Base-by-base conservation (phyloP, 2,329 filamentous ascomycete genomes). In the Aspergillus terreus region DNA sequence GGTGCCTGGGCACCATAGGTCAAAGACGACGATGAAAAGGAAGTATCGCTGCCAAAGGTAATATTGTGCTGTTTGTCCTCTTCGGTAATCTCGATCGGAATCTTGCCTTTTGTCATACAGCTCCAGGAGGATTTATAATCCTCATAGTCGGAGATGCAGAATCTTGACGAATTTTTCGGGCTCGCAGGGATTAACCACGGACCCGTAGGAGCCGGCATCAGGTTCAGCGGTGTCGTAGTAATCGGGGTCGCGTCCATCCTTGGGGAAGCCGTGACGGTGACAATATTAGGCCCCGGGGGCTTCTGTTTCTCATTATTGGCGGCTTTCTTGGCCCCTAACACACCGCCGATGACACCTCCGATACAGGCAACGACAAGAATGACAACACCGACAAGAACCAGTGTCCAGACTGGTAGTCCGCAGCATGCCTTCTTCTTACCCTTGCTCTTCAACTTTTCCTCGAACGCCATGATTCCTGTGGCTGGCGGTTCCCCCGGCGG, bases 1-100 rank as follows among this genome's bases (percentile, higher is more conserved):
- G 83, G 83, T n/a, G 78, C 71, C 63, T 87, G 84, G 2, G 82
- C 75, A 12, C 85, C 85, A 61, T 87, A 87, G 21, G 75, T 73
- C 50, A 83, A 77, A 3, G 67, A 65, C 10, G 69, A 63, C 42
- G 63, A 59, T 1, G 14, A 10, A 72, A 60, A 14, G 67, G 40
- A 17, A 6, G 9, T 61, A 51, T 74, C 65, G 14, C 74, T 70
- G 11, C 68, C 64, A 48, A 77, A 72, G 4, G 62, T 58, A 11
- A 77, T 65, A 15, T 67, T 65, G 11, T 63, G 60, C 9, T 64
- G 54, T 21, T 61, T 51, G 23, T 60, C 50, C 19, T 50, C 50
- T 11, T 62, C 63, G 47, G 63, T 56, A 35, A 72, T 44, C 21
- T 63, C 62, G 14, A 76, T 62, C n/a, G 63, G 65, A 36, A 71